Conservation (phyloP, 1,139 yeast genomes). For the Geotrichum cucujoidarum region DNA sequence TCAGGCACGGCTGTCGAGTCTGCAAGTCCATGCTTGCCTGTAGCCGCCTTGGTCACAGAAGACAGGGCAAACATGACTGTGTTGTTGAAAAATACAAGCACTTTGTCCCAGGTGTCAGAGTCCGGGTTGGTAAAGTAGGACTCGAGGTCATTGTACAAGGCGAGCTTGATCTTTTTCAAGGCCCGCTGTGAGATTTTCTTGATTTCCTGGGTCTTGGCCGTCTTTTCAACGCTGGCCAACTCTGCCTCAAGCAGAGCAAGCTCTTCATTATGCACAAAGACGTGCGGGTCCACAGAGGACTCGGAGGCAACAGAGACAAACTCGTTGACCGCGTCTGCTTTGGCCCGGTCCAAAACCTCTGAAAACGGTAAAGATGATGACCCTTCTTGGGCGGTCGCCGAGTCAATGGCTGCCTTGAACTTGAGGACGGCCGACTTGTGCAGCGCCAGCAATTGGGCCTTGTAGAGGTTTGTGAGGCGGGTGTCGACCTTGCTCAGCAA, state of each 20-base stretch:
- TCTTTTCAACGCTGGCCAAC: conserved; percentile 30
- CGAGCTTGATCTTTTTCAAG: conserved; percentile 27
- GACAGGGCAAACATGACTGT: conserved; percentile 37
- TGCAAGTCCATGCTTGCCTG: conserved; percentile 1
- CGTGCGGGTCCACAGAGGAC: conserved; percentile 29
- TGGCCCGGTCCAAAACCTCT: conserved; percentile 21
- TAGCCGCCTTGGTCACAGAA: conserved; percentile 22
- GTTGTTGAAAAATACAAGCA: conserved; percentile 46
- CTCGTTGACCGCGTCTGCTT: conserved; percentile 19
- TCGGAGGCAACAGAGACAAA: conserved; percentile 26
- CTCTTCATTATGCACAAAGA: conserved; percentile 26
- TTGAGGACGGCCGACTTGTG: conserved; percentile 32
- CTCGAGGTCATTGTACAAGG: conserved; percentile 33
- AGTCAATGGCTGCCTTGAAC: conserved; percentile 26
- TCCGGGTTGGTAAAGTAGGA: conserved; percentile 41
- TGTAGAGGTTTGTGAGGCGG: conserved; percentile 39
- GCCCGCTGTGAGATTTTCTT: conserved; percentile 33
- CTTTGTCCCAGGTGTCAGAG: conserved; percentile 57
- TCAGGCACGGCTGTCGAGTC: conserved; percentile 39
- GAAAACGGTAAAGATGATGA: conserved; percentile 20
- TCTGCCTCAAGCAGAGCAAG: conserved; percentile 27
- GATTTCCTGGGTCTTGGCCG: conserved; percentile 35
- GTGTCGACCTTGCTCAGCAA: conserved; percentile 39
- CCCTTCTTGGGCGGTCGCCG: conserved; percentile 15
- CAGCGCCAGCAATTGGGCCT: conserved; percentile 39